Evolutionary conservation across 73 alveolate genomes (phyloP).

Genomic region (Paraurostyla sp.): DNA sequence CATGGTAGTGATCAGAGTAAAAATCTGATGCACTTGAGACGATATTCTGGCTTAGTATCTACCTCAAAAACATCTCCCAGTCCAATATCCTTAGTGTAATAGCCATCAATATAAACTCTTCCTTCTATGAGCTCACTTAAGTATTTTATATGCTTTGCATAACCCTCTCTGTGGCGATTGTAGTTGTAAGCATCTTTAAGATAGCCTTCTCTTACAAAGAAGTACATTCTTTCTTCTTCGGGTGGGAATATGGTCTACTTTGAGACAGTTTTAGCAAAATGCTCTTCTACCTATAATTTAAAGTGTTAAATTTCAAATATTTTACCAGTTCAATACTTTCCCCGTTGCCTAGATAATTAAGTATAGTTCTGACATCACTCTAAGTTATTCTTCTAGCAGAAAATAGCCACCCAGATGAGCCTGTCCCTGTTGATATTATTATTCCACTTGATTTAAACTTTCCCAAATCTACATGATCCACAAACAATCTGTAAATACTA

Average conservation of each 20-base stretch:
- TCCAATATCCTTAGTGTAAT: slow-evolving; percentile 51
- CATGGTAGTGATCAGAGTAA: slow-evolving; percentile 14
- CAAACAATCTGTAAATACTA: slow-evolving; percentile 15
- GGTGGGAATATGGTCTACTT: slow-evolving; percentile 43
- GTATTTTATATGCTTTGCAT: not conserved
- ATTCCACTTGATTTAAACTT: slow-evolving; percentile 66
- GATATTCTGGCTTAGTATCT: slow-evolving; percentile 43
- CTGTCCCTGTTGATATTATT: slow-evolving; percentile 74
- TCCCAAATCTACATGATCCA: slow-evolving; percentile 52
- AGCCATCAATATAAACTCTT: slow-evolving; percentile 44
- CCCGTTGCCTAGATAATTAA: slow-evolving; percentile 24
- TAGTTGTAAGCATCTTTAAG: not conserved
- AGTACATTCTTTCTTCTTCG: slow-evolving; percentile 54
- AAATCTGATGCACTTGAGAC: slow-evolving; percentile 50
- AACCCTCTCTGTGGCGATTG: slow-evolving; percentile 34
- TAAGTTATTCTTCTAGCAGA: slow-evolving; percentile 65
- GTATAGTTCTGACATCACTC: slow-evolving; percentile 57
- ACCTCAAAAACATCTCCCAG: slow-evolving; percentile 44
- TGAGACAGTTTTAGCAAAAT: slow-evolving; percentile 36
- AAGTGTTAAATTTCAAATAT: not conserved
- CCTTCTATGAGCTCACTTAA: slow-evolving; percentile 55
- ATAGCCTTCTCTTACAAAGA: slow-evolving; percentile 52
- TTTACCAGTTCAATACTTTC: slow-evolving; percentile 41
- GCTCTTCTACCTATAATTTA: slow-evolving; percentile 45
- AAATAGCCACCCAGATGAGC: slow-evolving; percentile 72